Evolutionary conservation across 169 alveolate species (phyloP), one percentile per base, ranked within the genome.

Genomic region (Cryptosporidium ubiquitum): DNA sequence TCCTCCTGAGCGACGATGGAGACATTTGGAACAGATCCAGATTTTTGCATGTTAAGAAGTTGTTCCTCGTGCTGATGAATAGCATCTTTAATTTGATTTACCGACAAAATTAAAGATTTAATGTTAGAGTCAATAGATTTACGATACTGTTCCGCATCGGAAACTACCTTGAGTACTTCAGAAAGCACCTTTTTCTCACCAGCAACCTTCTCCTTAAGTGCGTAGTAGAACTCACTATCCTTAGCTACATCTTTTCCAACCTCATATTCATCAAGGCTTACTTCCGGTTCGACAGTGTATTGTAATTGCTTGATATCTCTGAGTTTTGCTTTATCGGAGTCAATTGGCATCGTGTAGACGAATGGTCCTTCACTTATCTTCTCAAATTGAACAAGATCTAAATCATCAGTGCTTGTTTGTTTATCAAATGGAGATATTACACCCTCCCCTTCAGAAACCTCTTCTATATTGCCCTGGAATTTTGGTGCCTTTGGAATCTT

Each of bases 1-100:
- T 79, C 89, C 9, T 79, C 89, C 5, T 79, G 89, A 40, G 89
- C 89, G 20, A 79, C 68, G 6, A 79, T 61, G 1, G 89, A 79
- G 20, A 61, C 89, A 16, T 79, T 64, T 35, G 89, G 74, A 40
- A 61, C 68, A 5, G 55, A 40, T 57, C 85, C 85, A 29, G 89
- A 20, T n/a, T 79, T 79, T 39, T 79, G 55, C 89, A 79, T 79
- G 20, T 64, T 79, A 23, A n/a, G 0, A 5, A 79, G 52, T n/a
- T 58, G 73, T 2, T 58, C 89, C 31, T 79, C 75, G 14, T 61
- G 68, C n/a, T 79, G 79, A 18, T 12, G 23, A 79, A 61, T 61
- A 2, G 75, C 44, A 2, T 79, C 79, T 23, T 79, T 79, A 42
- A 79, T 61, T 49, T 79, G 89, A 51, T 79, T 79, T 14, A 79